Evolutionary conservation across 768 basidiomycete genomes (phyloP), one percentile per base, ranked within the genome.

Genomic region (Suillus plorans): DNA sequence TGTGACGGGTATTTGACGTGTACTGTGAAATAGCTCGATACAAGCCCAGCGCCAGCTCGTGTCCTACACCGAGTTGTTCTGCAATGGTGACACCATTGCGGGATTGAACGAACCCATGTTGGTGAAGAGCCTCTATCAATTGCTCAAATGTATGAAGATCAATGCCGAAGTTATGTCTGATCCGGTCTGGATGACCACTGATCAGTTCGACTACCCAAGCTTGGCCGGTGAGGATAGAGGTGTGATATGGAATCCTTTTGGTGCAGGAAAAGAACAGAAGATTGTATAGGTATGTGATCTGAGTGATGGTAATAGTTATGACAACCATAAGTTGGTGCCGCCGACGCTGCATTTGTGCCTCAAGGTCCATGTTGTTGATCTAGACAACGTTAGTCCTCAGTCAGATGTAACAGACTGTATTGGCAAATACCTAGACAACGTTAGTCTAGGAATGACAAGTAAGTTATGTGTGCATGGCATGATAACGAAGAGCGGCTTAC

Each of bases 151-250:
- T 69, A 64, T 74, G 65, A 16, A 68, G 50, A 7, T 60, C 39
- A 45, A 75, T 56, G 4, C 74, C 72, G 39, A 74, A 69, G 37
- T 68, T 62, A 18, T 56, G 61, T 18, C 59, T 22, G n/a, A 74
- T 73, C 5, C 64, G 41, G 5, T 71, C 50, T 13, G 66, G 68
- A 65, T 74, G 71, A 13, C 73, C 70, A 60, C 58, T 28, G 12
- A 72, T 59, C 3, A 74, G 66, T 49, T 74, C 72, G 9, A 59
- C 34, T 8, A 74, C 68, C 70, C 70, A 75, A 13, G 31, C 66
- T 47, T 68, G 49, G n/a, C 74, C 73, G 73, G 42, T 74, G 71
- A 5, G 59, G 34, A 34, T 34, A 4, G 34, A 34, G 4, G 8
- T 34, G 8, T 34, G 34, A 34, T 34, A 34, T 4, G 8, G 64